A percentile compares a stretch with the other conserved stretches of the same genome.
Evolutionary conservation across 2,329 filamentous ascomycete genomes (phyloP).

Genomic region (Aureobasidium pullulans): DNA sequence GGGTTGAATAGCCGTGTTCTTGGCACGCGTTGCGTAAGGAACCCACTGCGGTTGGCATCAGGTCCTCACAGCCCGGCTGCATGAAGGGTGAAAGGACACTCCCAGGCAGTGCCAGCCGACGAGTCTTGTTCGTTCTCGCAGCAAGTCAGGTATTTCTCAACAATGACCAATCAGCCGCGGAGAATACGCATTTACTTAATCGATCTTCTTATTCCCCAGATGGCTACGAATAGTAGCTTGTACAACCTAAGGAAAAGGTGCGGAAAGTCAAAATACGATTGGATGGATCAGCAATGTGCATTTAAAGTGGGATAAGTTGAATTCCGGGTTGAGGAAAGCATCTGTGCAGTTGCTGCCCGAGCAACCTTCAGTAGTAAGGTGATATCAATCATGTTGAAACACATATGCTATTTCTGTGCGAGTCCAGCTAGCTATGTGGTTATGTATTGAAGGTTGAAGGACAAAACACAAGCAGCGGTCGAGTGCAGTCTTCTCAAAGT

Average conservation of each 20-base stretch:
- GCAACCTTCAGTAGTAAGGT: conserved; percentile 8
- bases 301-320: not conserved
- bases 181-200: not conserved
- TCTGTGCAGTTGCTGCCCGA: conserved; percentile 3
- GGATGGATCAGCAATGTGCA: conserved; percentile 1
- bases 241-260: conserved; percentile 4
- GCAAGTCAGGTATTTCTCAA: not conserved
- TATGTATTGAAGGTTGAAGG: no score
- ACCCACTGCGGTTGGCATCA: not conserved
- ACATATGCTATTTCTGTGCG: not conserved
- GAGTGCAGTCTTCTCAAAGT: not conserved
- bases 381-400: not conserved
- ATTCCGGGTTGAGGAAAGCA: conserved; percentile 2
- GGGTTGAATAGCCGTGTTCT: not conserved
- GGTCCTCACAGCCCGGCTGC: not conserved
- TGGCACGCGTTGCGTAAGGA: not conserved
- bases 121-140: not conserved
- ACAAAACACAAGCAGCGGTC: not conserved
- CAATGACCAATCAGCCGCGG: not conserved
- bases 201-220: not conserved
- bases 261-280: conserved; percentile 8
- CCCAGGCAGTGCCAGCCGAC: not conserved
- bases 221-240: not conserved
- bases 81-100: not conserved
- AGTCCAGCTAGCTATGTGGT: not conserved